A percentile compares a stretch with the other conserved stretches of the same genome.
These are phyloP conservation scores for Zygoascus tannicola DNA, from an alignment of 805 yeast genomes.

Conservation along the genomic window DNA sequence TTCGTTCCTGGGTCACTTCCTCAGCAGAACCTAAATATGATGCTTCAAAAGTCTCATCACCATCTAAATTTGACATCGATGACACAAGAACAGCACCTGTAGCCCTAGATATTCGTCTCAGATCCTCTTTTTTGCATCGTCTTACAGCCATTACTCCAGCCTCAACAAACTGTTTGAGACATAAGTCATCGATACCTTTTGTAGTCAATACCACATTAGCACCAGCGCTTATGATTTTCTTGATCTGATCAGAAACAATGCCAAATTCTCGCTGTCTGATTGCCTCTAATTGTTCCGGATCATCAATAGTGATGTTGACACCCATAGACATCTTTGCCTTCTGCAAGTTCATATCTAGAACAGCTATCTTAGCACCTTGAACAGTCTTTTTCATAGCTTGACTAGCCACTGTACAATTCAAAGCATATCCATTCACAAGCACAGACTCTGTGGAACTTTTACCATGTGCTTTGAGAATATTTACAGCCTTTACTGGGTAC, in stretches of 20 bases:
- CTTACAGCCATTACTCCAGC: constrained; percentile 92
- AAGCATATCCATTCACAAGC: constrained; percentile 86
- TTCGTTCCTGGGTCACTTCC: constrained; percentile 80
- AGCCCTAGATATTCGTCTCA: constrained; percentile 93
- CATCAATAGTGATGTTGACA: constrained; percentile 91
- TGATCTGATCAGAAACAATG: constrained; percentile 71
- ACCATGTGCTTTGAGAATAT: constrained; percentile 93
- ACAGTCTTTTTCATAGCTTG: constrained; percentile 86
- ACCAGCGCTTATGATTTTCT: constrained; percentile 74
- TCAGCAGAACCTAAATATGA: constrained; percentile 82
- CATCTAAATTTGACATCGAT: constrained; percentile 87
- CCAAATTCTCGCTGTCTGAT: constrained; percentile 84
- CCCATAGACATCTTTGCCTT: constrained; percentile 98
- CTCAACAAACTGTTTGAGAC: constrained; percentile 84
- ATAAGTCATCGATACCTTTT: constrained; percentile 89
- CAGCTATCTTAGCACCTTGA: constrained; percentile 64
- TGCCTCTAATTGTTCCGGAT: constrained; percentile 93
- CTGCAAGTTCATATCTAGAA: constrained; percentile 85
- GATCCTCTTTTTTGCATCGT: constrained; percentile 93
- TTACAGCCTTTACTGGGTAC: constrained; percentile 96
- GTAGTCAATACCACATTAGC: constrained; percentile 91
- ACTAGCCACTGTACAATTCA: constrained; percentile 93
- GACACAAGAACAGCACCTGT: constrained; percentile 90
- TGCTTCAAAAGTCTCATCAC: constrained; percentile 85
- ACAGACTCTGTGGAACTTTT: constrained; percentile 81